These are phyloP conservation scores for Cryptococcus sp. DNA, from an alignment of 1,284 basidiomycete species.

Conservation along the genomic window DNA sequence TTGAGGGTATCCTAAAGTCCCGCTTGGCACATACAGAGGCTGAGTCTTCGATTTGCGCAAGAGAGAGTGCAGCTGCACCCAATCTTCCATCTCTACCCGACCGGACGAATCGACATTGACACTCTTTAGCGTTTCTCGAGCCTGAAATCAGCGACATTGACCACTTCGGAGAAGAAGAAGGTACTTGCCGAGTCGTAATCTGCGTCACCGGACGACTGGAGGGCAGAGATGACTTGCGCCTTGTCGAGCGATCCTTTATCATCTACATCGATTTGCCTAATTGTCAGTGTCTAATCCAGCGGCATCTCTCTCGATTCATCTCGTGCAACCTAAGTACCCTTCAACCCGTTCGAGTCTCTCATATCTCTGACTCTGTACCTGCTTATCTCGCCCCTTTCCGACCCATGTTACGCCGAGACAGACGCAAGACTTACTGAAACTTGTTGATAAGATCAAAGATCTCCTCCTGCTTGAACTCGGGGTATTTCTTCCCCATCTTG, in stretches of 20 bases:
- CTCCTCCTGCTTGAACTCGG: constrained; percentile 83
- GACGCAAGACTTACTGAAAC: constrained; percentile 69
- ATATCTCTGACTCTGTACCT: too few relatives aligned
- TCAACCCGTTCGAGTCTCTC: too few relatives aligned
- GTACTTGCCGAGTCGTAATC: constrained; percentile 79
- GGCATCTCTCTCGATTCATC: too few relatives aligned
- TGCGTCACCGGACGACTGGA: constrained; percentile 68
- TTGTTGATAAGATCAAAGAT: constrained; percentile 86
- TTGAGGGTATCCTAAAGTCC: not conserved
- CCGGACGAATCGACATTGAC: constrained; percentile 93
- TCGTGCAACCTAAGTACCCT: too few relatives aligned
- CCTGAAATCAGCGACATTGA: constrained; percentile 34
- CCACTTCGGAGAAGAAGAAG: constrained; percentile 3
- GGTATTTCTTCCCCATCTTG: constrained; percentile 85
- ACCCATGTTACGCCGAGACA: not conserved
- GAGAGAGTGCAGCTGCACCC: constrained; percentile 60
- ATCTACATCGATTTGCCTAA: constrained; percentile 74
- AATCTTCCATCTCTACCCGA: constrained; percentile 95
- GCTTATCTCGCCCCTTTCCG: too few relatives aligned
- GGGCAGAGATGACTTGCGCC: constrained; percentile 64
- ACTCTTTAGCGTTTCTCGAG: constrained; percentile 75
- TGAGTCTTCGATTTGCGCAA: constrained; percentile 33
- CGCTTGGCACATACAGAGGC: constrained; percentile 29
- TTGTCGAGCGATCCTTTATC: constrained; percentile 82
- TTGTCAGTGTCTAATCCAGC: too few relatives aligned